Conservation (phyloP, 192 early-diverging fungal species). For the Coemansia sp. region DNA sequence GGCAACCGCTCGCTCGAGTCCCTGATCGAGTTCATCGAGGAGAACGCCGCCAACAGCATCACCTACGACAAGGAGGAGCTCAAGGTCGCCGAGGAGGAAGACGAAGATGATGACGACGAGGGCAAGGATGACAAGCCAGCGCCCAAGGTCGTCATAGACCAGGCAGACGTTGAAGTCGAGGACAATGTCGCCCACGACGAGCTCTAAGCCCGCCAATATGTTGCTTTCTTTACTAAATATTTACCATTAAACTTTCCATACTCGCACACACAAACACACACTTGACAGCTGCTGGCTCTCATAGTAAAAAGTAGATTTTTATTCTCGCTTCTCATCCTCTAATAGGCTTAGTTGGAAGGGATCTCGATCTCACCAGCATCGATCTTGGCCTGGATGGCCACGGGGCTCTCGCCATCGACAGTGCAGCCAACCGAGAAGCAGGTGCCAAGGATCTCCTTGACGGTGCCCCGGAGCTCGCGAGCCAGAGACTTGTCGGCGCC, state of each 20-base stretch:
- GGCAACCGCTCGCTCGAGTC: slow-evolving; percentile 79
- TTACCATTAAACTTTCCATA: not conserved
- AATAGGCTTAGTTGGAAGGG: slow-evolving; percentile 44
- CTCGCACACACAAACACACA: not conserved
- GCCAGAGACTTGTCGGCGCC: slow-evolving; percentile 83
- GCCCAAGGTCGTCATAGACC: slow-evolving; percentile 14
- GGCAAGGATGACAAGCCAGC: slow-evolving; percentile 26
- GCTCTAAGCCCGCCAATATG: slow-evolving; percentile 16
- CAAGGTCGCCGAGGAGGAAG: slow-evolving; percentile 33
- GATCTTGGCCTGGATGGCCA: slow-evolving; percentile 82
- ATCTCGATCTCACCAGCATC: slow-evolving; percentile 83
- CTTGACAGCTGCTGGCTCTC: not conserved
- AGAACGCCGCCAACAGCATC: slow-evolving; percentile 64
- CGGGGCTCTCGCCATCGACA: slow-evolving; percentile 92
- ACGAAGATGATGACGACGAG: slow-evolving; percentile 22
- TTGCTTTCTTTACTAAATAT: not conserved
- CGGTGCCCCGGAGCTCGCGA: slow-evolving; percentile 91
- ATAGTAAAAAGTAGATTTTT: not conserved
- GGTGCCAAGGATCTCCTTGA: slow-evolving; percentile 96
- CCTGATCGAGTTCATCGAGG: slow-evolving; percentile 74
- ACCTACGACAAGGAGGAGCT: slow-evolving; percentile 39
- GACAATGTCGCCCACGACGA: slow-evolving; percentile 17
- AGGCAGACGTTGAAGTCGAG: slow-evolving; percentile 17
- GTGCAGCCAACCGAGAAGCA: slow-evolving; percentile 96
- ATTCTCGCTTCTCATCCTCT: slow-evolving; percentile 10